phyloP scores from a whole-genome alignment of 495 filamentous ascomycete genomes.

The Bathelium albidoporum region DNA sequence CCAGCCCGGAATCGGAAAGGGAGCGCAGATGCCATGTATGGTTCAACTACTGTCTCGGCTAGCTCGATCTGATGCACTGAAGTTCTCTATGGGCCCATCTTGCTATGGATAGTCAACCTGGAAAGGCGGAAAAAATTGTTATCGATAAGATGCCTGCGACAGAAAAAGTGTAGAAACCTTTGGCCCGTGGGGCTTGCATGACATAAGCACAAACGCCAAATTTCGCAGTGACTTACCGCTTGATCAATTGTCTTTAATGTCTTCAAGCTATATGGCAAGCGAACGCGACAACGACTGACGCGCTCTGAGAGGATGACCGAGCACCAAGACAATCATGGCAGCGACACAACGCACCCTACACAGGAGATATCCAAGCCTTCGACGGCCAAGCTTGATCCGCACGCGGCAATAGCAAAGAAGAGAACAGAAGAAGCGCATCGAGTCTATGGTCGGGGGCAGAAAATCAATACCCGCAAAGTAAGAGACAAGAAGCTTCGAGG shows the following conservation, averaged over 20 bases:
- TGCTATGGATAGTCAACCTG: no score
- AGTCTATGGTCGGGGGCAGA: slow-evolving; percentile 73
- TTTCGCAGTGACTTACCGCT: no score
- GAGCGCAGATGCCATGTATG: slow-evolving; percentile 41
- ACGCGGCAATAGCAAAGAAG: slow-evolving; percentile 21
- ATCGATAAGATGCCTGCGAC: not conserved
- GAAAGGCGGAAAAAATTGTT: not conserved
- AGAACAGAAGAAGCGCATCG: slow-evolving; percentile 50
- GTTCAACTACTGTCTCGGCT: no score
- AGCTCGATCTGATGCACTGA: no score
- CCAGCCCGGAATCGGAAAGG: slow-evolving; percentile 83
- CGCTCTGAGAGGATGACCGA: not conserved
- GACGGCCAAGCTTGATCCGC: slow-evolving; percentile 14
- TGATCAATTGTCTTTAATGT: no score
- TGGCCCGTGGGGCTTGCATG: not conserved
- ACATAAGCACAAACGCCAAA: not conserved
- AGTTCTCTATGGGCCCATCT: no score
- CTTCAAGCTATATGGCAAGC: no score
- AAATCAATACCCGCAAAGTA: slow-evolving; percentile 44
- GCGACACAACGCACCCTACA: slow-evolving; percentile 14
- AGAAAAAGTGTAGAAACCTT: no score
- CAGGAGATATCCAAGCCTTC: slow-evolving; percentile 13
- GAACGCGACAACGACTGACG: no score
- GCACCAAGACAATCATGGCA: not conserved
- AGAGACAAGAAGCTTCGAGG: slow-evolving; percentile 83